Evolutionary conservation across 176 grass and related monocot genomes (phyloP).

Genomic region (Dactylis glomerata): DNA sequence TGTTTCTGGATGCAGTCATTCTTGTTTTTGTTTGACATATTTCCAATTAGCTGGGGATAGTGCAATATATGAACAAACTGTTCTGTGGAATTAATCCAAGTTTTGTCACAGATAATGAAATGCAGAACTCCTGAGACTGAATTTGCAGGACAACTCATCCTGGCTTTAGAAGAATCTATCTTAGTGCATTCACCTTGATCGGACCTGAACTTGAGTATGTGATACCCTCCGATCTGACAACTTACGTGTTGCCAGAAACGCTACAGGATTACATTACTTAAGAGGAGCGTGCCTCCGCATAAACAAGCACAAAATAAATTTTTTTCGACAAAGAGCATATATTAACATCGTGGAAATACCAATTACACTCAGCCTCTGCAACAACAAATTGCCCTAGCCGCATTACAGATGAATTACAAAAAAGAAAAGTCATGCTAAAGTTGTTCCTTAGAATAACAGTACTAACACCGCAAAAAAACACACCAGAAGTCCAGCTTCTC

Average conservation of each 20-base stretch:
- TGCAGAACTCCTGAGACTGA: background rate
- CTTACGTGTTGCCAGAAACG: background rate
- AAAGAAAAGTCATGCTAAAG: too few relatives aligned
- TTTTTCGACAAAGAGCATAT: too few relatives aligned
- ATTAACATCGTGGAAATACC: too few relatives aligned
- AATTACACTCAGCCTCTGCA: too few relatives aligned
- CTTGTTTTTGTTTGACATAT: background rate
- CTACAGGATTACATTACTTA: background rate
- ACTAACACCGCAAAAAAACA: too few relatives aligned
- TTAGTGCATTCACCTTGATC: background rate
- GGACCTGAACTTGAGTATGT: background rate
- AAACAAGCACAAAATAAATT: too few relatives aligned
- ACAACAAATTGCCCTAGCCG: too few relatives aligned
- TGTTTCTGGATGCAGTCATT: too few relatives aligned
- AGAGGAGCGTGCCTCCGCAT: background rate
- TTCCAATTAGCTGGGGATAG: background rate
- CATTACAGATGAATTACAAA: too few relatives aligned
- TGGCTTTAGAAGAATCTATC: background rate
- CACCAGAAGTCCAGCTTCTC: too few relatives aligned
- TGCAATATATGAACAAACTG: background rate
- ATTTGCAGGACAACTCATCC: background rate
- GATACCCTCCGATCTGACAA: background rate
- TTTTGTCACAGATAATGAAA: background rate
- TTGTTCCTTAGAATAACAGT: too few relatives aligned
- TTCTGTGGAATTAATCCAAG: background rate